A percentile compares a stretch with the other conserved stretches of the same genome.
Evolutionary conservation across 495 filamentous ascomycete species (phyloP).

Genomic region (Choiromyces venosus): DNA sequence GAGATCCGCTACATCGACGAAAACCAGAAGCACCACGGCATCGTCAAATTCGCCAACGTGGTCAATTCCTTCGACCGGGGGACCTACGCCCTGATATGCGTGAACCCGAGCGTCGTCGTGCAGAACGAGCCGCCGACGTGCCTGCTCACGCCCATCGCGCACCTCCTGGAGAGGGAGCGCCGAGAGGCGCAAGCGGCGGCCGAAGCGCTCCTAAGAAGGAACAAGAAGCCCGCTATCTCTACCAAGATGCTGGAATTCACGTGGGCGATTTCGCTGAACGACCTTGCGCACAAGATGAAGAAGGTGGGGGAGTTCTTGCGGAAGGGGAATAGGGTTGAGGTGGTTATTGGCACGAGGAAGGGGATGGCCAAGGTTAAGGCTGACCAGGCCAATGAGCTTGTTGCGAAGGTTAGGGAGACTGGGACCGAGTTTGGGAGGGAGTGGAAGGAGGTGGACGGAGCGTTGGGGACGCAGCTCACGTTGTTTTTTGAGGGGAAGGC

Average conservation of each 20-base stretch:
- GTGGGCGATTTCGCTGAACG: slow-evolving; percentile 61
- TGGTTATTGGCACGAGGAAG: slow-evolving; percentile 60
- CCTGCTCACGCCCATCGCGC: slow-evolving; percentile 52
- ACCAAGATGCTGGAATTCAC: slow-evolving; percentile 61
- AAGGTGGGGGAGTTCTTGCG: slow-evolving; percentile 52
- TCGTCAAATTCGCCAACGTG: slow-evolving; percentile 41
- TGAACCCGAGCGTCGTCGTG: slow-evolving; percentile 46
- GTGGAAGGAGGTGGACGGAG: slow-evolving; percentile 24
- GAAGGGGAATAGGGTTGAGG: slow-evolving; percentile 54
- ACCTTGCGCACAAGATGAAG: slow-evolving; percentile 53
- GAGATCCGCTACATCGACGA: slow-evolving; percentile 50
- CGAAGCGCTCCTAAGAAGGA: slow-evolving; percentile 9
- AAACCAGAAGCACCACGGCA: slow-evolving; percentile 45
- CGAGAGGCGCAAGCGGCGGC: slow-evolving; percentile 5
- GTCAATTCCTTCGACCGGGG: slow-evolving; percentile 48
- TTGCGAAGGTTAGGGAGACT: slow-evolving; percentile 13
- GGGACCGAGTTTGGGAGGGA: slow-evolving; percentile 23
- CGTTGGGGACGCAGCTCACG: slow-evolving; percentile 24
- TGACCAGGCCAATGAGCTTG: slow-evolving; percentile 59
- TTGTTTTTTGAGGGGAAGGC: slow-evolving; percentile 30
- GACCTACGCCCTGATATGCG: slow-evolving; percentile 49
- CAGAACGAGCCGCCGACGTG: slow-evolving; percentile 48
- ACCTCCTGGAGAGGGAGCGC: slow-evolving; percentile 45
- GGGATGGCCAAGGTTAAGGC: slow-evolving; percentile 91
- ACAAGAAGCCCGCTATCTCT: slow-evolving; percentile 27